phyloP scores from a whole-genome alignment of 2,329 filamentous ascomycete species.

The Sarocladium kiliense region DNA sequence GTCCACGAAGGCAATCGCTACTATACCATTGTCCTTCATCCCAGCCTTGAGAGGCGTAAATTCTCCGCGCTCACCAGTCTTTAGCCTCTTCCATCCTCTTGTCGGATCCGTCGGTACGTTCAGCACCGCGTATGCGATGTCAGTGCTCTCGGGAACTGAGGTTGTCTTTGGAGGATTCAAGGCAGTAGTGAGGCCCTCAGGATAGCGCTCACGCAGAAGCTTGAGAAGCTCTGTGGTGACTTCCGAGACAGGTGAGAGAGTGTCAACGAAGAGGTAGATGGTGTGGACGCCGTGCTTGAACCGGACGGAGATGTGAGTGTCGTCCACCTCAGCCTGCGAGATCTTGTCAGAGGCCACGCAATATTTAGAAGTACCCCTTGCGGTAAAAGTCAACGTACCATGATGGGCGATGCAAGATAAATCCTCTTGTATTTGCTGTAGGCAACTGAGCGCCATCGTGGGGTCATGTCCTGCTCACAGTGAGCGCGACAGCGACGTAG shows the following conservation, averaged over 20 bases:
- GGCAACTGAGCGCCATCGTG: neutral
- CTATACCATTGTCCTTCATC: conserved; percentile 39
- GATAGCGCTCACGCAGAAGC: conserved; percentile 52
- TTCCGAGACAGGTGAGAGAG: conserved; percentile 49
- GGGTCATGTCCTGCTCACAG: neutral
- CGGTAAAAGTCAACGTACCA: neutral
- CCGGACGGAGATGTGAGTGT: conserved; percentile 58
- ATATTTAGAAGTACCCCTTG: neutral
- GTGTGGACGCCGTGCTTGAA: conserved; percentile 71
- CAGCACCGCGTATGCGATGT: conserved; percentile 41
- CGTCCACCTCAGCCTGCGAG: conserved; percentile 26
- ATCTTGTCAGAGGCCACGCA: neutral
- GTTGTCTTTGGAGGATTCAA: conserved; percentile 27
- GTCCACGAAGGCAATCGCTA: conserved; percentile 46
- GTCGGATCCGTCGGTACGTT: conserved; percentile 38
- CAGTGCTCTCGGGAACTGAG: conserved; percentile 33
- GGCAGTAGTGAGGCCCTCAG: conserved; percentile 41
- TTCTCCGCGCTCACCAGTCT: conserved; percentile 24
- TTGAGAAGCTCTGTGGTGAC: conserved; percentile 55
- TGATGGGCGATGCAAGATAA: neutral
- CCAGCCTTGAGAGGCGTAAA: conserved; percentile 37
- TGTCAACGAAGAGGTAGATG: conserved; percentile 61
- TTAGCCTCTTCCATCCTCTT: conserved; percentile 45
- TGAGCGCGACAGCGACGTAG: neutral
- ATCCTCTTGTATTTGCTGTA: neutral